phyloP scores from a whole-genome alignment of 1,139 yeast genomes.

The Pichia norvegensis region DNA sequence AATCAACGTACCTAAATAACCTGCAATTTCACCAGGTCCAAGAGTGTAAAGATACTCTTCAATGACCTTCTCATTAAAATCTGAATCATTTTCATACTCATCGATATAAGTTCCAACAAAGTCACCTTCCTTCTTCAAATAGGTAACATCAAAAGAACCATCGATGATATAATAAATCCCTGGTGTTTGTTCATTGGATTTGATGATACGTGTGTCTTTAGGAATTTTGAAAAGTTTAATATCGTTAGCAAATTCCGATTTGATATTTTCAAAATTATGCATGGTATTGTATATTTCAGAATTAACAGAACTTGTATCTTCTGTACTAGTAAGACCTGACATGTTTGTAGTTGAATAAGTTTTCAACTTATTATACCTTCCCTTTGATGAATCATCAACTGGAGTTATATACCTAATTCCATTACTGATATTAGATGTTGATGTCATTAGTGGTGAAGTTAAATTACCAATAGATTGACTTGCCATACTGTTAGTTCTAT shows the following conservation, averaged over 20 bases:
- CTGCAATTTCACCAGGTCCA: conserved; percentile 76
- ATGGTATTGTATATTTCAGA: conserved; percentile 14
- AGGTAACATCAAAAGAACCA: conserved; percentile 62
- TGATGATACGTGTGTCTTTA: conserved; percentile 50
- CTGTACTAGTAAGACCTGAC: background rate
- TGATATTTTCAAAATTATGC: conserved; percentile 43
- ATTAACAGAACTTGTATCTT: conserved; percentile 9
- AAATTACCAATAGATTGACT: conserved; percentile 10
- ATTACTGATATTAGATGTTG: conserved; percentile 3
- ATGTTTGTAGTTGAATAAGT: conserved; percentile 23
- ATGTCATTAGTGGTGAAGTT: conserved; percentile 2
- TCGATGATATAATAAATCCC: conserved; percentile 77
- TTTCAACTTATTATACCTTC: conserved; percentile 12
- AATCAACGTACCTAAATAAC: conserved; percentile 72
- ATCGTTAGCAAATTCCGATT: conserved; percentile 55
- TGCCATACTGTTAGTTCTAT: background rate
- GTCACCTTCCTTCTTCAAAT: conserved; percentile 24
- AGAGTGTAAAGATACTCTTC: conserved; percentile 50
- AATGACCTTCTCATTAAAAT: conserved; percentile 15
- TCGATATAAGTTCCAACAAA: conserved; percentile 23
- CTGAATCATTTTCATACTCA: conserved; percentile 9
- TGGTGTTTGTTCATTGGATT: conserved; percentile 56
- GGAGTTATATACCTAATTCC: conserved; percentile 13
- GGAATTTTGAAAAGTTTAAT: conserved; percentile 51
- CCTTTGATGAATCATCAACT: background rate